Percentiles rank a stretch among this genome's conserved stretches.
phyloP scores from a whole-genome alignment of 306 rosid genomes.

The Castanea sativa region DNA sequence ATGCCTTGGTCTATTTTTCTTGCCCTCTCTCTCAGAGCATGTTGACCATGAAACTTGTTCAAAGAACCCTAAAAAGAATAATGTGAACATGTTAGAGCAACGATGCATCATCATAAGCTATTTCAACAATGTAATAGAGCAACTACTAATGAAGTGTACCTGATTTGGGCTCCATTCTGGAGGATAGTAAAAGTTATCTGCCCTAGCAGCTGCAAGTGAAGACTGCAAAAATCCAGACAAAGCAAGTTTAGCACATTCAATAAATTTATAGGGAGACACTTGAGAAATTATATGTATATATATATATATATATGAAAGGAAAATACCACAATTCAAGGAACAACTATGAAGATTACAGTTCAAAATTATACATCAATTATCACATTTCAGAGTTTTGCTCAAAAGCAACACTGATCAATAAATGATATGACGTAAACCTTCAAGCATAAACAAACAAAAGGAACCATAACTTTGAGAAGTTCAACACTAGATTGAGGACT shows the following conservation, averaged over 20 bases:
- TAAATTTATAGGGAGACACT: background rate
- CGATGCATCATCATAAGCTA: background rate
- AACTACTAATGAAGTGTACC: constrained; percentile 35
- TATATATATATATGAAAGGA: background rate
- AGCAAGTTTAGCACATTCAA: constrained; percentile 25
- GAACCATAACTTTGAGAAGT: background rate
- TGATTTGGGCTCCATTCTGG: constrained; percentile 95
- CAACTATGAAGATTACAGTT: background rate
- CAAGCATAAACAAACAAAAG: background rate
- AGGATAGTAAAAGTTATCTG: constrained; percentile 88
- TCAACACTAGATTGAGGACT: background rate
- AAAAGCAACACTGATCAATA: background rate
- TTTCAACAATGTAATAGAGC: background rate
- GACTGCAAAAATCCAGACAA: constrained; percentile 63
- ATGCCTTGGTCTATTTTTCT: constrained; percentile 88
- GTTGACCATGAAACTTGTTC: constrained; percentile 91
- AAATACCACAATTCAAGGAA: background rate
- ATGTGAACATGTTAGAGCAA: constrained; percentile 6
- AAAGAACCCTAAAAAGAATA: constrained; percentile 65
- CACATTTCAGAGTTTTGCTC: background rate
- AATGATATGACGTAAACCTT: background rate
- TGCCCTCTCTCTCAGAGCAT: constrained; percentile 92
- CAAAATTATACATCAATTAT: background rate
- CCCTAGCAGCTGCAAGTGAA: constrained; percentile 92
- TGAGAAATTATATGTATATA: background rate